A percentile compares a stretch with the other conserved stretches of the same genome.
Conservation (phyloP, 495 filamentous ascomycete genomes). For the Lentithecium fluviatile region DNA sequence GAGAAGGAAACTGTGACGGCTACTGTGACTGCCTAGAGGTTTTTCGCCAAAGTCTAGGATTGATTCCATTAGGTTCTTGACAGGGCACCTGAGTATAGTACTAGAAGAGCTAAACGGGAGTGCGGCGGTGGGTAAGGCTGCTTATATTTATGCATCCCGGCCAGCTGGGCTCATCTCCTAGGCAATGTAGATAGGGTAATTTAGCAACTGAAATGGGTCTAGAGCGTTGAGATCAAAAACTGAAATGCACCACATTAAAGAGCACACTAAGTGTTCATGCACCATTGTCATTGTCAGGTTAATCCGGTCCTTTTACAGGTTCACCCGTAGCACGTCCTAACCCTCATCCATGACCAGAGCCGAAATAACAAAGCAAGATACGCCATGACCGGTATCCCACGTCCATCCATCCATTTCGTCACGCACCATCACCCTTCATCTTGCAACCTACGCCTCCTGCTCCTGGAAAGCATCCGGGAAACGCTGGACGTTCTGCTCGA, state of each 20-base stretch:
- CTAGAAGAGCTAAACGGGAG: too few species aligned
- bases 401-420: slow-evolving; percentile 7
- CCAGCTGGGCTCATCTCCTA: too few species aligned
- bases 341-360: slow-evolving; percentile 18
- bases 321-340: slow-evolving; percentile 1
- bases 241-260: neutral
- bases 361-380: slow-evolving; percentile 22
- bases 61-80: neutral
- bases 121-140: too few species aligned
- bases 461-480: slow-evolving; percentile 85
- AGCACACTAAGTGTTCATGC: neutral
- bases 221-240: too few species aligned
- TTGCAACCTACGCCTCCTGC: slow-evolving; percentile 36
- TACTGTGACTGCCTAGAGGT: slow-evolving; percentile 9
- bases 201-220: too few species aligned
- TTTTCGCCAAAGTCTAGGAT: too few species aligned
- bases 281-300: slow-evolving; percentile 23
- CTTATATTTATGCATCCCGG: too few species aligned
- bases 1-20: slow-evolving; percentile 21
- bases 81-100: neutral
- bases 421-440: neutral
- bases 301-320: slow-evolving; percentile 8
- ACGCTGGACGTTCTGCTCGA: slow-evolving; percentile 81
- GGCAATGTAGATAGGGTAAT: too few species aligned
- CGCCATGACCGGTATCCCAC: slow-evolving; percentile 32